phyloP scores from a whole-genome alignment of 176 grass and related monocot genomes.

The Echinochloa phyllopogon region DNA sequence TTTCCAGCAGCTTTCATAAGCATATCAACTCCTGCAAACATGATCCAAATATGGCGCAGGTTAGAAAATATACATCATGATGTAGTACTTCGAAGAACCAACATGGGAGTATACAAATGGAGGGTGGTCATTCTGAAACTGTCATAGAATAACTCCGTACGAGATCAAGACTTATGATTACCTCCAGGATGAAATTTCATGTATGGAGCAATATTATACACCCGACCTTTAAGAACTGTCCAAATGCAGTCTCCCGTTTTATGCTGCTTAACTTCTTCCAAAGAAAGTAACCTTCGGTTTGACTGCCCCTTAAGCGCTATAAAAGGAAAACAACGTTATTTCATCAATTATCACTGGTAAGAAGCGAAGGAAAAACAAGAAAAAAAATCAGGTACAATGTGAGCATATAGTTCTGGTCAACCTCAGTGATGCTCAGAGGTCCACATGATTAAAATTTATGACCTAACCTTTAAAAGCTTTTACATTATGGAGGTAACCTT shows the following conservation, averaged over 20 bases:
- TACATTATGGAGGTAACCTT: neutral
- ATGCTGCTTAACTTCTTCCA: constrained; percentile 93
- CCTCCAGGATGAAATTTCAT: constrained; percentile 99
- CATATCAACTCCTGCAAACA: constrained; percentile 87
- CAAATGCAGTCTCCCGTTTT: constrained; percentile 78
- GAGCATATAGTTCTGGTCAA: neutral
- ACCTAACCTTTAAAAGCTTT: neutral
- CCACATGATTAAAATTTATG: neutral
- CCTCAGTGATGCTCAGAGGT: constrained; percentile 6
- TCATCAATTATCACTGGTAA: constrained; percentile 2
- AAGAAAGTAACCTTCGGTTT: constrained; percentile 68
- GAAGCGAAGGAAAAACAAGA: neutral
- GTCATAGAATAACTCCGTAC: neutral
- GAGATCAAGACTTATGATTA: constrained; percentile 35
- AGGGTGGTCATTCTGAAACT: neutral
- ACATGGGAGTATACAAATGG: neutral
- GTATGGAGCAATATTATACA: constrained; percentile 93
- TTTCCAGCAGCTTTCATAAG: constrained; percentile 92
- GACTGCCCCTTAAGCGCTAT: constrained; percentile 77
- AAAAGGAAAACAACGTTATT: constrained; percentile 10
- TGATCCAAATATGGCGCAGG: constrained; percentile 5
- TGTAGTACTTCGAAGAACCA: neutral
- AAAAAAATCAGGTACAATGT: constrained; percentile 2
- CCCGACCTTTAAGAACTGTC: constrained; percentile 93
- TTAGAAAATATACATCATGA: constrained; percentile 8